Conservation (phyloP, 2,329 filamentous ascomycete genomes). For the Beauveria caledonica region DNA sequence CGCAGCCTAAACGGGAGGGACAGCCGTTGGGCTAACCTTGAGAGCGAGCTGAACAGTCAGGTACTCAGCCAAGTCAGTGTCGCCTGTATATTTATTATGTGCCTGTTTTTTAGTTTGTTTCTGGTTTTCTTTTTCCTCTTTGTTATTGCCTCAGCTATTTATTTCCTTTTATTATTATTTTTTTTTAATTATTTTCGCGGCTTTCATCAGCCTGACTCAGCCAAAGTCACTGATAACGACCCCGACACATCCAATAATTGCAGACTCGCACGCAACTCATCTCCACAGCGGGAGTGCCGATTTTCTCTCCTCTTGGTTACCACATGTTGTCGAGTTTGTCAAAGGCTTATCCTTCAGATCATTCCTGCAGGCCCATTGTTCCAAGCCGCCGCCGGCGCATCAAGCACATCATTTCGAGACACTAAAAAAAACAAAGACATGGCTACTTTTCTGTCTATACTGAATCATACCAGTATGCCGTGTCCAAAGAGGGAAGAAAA, state of each 20-base stretch:
- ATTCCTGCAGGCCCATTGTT: background rate
- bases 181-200: too few relatives aligned
- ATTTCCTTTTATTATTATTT: too few relatives aligned
- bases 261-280: background rate
- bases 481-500: background rate
- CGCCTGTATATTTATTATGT: too few relatives aligned
- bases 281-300: background rate
- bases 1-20: too few relatives aligned
- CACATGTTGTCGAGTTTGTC: background rate
- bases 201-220: slow-evolving; percentile 1
- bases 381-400: background rate
- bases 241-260: background rate
- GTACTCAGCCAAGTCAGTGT: too few relatives aligned
- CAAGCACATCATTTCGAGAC: background rate
- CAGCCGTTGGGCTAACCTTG: too few relatives aligned
- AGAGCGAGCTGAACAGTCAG: too few relatives aligned
- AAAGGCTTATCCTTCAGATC: background rate
- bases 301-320: background rate
- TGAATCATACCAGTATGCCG: too few relatives aligned
- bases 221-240: background rate
- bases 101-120: too few relatives aligned
- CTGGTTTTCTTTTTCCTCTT: too few relatives aligned
- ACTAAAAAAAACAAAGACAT: background rate
- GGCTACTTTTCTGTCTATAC: too few relatives aligned
- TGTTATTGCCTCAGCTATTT: too few relatives aligned